phyloP scores from a whole-genome alignment of 2,329 filamentous ascomycete species.

The Cordyceps fumosorosea region DNA sequence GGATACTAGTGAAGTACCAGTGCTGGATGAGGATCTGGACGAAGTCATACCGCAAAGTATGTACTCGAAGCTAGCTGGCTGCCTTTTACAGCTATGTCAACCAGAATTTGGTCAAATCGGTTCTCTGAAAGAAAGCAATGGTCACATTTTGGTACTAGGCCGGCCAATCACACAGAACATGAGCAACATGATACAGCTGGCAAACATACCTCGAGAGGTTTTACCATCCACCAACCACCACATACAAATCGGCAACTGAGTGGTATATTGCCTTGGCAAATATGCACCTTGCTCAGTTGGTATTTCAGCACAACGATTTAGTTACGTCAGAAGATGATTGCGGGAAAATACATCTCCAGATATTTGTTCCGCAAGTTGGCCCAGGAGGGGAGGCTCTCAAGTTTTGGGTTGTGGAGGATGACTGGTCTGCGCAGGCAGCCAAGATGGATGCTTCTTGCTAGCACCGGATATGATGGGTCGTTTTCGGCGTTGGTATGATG shows the following conservation, averaged over 20 bases:
- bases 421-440: slow-evolving; percentile 24
- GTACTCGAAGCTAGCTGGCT: slow-evolving; percentile 15
- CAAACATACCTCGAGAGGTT: slow-evolving; percentile 20
- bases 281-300: slow-evolving; percentile 28
- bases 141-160: slow-evolving; percentile 15
- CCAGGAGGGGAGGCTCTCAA: slow-evolving; percentile 16
- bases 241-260: slow-evolving; percentile 24
- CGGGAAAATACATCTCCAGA: slow-evolving; percentile 26
- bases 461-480: slow-evolving; percentile 13
- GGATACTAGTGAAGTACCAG: not conserved
- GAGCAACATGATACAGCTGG: slow-evolving; percentile 29
- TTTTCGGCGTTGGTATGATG: slow-evolving; percentile 25
- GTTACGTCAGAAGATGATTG: slow-evolving; percentile 21
- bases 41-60: not conserved
- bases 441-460: not conserved
- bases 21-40: not conserved
- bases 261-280: slow-evolving; percentile 32
- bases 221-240: slow-evolving; percentile 18
- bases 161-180: slow-evolving; percentile 37
- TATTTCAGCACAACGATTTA: slow-evolving; percentile 31
- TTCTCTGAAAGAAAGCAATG: slow-evolving; percentile 23
- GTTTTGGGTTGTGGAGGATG: slow-evolving; percentile 20
- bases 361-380: slow-evolving; percentile 26
- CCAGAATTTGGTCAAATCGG: slow-evolving; percentile 33
- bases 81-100: slow-evolving; percentile 31